Base-by-base conservation (phyloP, 768 basidiomycete genomes). In the Mrakia hoshinonis region DNA sequence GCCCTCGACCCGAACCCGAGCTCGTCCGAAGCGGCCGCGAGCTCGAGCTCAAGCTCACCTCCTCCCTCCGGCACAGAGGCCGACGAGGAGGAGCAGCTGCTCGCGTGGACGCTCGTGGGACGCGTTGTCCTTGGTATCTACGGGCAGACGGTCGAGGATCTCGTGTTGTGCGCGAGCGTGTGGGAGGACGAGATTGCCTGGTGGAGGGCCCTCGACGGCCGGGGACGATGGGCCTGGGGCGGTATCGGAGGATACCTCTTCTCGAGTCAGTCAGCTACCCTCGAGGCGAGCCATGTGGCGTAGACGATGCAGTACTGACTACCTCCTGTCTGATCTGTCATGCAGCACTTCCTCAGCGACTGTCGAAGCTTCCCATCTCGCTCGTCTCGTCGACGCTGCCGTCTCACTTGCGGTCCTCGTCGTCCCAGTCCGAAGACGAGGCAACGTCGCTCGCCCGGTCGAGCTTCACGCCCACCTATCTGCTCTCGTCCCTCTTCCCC, bases 151-250 rank as follows among this genome's bases (percentile, higher is more conserved):
- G 60, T 68, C 34, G 61, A 73, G 18, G 66, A 68, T 38, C 66
- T 67, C 26, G 67, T 68, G n/a, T 9, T 24, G 38, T 36, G 58
- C 13, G 72, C 72, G 0, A 60, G 60, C 4, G 61, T 61, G 6
- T 73, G 72, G 72, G 72, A 73, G 54, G 72, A 67, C 6, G 72
- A 73, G 67, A 73, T 73, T 22, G 72, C 43, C 22, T 73, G 65
- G 66, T 73, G 72, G 72, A 68, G 58, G 47, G 34, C 49, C 6
- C 39, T 73, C 22, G 70, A 71, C n/a, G 47, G 4, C 7, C 46
- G 47, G 7, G 58, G 61, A 15, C 31, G 67, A 12, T 64, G 60
- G 65, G 43, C 52, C 9, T 73, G 72, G 72, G 39, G 58, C 22
- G 72, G 67, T n/a, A 66, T 66, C 36, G 70, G 72, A 26, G 67